Conservation (phyloP, 306 rosid genomes). For the Carpinus viminea region DNA sequence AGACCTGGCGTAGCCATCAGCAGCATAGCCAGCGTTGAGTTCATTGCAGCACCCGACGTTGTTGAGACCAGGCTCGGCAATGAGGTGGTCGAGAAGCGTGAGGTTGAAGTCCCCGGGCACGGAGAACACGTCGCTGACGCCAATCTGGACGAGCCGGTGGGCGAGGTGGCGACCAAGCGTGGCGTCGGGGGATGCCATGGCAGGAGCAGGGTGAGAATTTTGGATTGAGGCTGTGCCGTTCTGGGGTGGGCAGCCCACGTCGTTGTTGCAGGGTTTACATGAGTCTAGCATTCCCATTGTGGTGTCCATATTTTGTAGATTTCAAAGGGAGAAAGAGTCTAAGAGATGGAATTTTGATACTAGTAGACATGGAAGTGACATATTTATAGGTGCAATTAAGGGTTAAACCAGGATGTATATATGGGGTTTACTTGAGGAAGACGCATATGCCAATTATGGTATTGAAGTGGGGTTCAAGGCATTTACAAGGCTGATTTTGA, state of each 20-base stretch:
- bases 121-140: slow-evolving; percentile 39
- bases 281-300: slow-evolving; percentile 27
- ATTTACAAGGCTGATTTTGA: too few species aligned
- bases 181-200: neutral
- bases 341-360: too few species aligned
- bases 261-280: slow-evolving; percentile 24
- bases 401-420: too few species aligned
- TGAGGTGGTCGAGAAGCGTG: slow-evolving; percentile 47
- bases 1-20: slow-evolving; percentile 42
- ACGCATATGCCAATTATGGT: too few species aligned
- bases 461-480: too few species aligned
- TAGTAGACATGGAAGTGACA: too few species aligned
- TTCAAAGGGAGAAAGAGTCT: too few species aligned
- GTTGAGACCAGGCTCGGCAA: slow-evolving; percentile 44
- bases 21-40: slow-evolving; percentile 55
- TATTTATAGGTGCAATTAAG: too few species aligned
- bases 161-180: slow-evolving; percentile 49
- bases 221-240: slow-evolving; percentile 25
- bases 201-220: slow-evolving; percentile 23
- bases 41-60: slow-evolving; percentile 54
- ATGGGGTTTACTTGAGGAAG: too few species aligned
- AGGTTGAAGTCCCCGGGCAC: slow-evolving; percentile 56
- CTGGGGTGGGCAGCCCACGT: slow-evolving; percentile 17
- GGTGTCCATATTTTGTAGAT: slow-evolving; percentile 2
- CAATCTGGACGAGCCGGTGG: slow-evolving; percentile 43